Conservation (phyloP, 805 yeast genomes). For the Metschnikowia colocasiae region DNA sequence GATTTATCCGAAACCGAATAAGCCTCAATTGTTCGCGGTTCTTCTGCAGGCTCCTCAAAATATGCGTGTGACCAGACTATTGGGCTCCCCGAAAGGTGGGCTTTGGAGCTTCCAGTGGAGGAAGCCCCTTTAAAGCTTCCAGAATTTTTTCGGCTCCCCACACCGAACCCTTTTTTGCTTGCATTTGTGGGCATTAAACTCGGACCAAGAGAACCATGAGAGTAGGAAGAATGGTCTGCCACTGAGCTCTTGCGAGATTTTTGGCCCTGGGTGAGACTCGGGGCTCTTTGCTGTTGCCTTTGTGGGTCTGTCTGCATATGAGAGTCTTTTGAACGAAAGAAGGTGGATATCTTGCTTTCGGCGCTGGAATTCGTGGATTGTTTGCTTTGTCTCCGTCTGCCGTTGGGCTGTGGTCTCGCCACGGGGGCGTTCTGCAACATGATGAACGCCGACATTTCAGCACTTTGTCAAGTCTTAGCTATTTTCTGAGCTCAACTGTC, state of each 20-base stretch:
- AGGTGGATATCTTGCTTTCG: background rate
- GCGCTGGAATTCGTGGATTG: background rate
- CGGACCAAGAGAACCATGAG: background rate
- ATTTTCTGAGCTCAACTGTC: no score
- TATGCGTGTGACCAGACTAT: background rate
- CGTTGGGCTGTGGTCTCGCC: background rate
- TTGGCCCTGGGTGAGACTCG: background rate
- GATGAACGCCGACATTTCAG: conserved; percentile 12
- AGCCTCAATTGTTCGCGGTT: background rate
- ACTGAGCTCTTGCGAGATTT: background rate
- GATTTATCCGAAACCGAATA: background rate
- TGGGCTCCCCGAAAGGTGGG: background rate
- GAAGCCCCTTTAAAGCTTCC: background rate
- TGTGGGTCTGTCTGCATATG: background rate
- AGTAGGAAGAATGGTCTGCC: background rate
- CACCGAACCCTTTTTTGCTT: background rate
- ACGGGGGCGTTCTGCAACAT: conserved; percentile 9
- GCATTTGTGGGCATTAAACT: background rate
- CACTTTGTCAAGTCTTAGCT: background rate
- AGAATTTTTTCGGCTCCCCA: background rate
- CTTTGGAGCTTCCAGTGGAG: background rate
- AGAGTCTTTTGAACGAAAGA: background rate
- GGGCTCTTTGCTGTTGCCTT: background rate
- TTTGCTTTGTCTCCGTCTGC: background rate
- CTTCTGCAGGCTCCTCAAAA: background rate